These are phyloP conservation scores for Ilyonectria destructans DNA, from an alignment of 2,329 filamentous ascomycete genomes.

Conservation along the genomic window DNA sequence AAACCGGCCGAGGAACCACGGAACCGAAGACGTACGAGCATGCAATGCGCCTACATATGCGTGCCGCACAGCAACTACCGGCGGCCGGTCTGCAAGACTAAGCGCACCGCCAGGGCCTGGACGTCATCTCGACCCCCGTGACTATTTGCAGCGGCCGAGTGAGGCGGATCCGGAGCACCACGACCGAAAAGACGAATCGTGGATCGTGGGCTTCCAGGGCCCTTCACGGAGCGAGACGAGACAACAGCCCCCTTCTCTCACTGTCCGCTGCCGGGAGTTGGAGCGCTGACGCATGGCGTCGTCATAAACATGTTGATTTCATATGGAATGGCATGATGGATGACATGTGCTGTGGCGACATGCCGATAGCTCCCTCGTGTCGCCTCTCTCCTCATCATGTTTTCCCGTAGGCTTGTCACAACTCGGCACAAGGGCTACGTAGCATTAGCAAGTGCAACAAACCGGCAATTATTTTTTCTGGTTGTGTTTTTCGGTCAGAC, in stretches of 20 bases:
- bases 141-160: slow-evolving; percentile 13
- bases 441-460: slow-evolving; percentile 8
- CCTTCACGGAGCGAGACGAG: not conserved
- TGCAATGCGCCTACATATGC: slow-evolving; percentile 2
- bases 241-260: not conserved
- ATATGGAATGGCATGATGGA: slow-evolving; percentile 9
- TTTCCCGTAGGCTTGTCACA: slow-evolving; percentile 14
- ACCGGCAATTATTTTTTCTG: slow-evolving; percentile 2
- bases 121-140: slow-evolving; percentile 30
- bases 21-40: slow-evolving; percentile 1
- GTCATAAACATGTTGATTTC: slow-evolving; percentile 17
- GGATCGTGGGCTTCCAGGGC: not conserved
- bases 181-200: not conserved
- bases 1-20: slow-evolving; percentile 7
- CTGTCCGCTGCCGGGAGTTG: not conserved
- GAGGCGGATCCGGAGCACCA: not conserved
- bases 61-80: not conserved
- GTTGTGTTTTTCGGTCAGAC: not conserved
- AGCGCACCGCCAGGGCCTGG: slow-evolving; percentile 19
- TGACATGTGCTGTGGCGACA: not conserved
- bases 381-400: slow-evolving; percentile 15
- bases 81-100: not conserved
- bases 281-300: slow-evolving; percentile 18
- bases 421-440: slow-evolving; percentile 9
- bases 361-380: not conserved